Conservation (phyloP, 2,329 filamentous ascomycete species). For the Apiospora aurea region DNA sequence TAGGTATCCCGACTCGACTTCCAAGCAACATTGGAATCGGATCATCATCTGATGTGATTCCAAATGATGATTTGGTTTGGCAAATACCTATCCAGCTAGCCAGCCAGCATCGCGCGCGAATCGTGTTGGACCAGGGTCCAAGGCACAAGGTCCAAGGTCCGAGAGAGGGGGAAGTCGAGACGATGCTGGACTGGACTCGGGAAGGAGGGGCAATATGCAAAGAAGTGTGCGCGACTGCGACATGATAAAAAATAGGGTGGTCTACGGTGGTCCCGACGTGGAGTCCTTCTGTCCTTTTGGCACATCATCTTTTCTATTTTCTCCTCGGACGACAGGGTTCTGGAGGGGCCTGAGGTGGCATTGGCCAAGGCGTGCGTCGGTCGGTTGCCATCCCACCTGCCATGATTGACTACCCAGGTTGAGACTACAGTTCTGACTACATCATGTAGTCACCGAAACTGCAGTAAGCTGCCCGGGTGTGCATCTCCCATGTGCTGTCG, state of each 20-base stretch:
- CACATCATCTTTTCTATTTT: background rate
- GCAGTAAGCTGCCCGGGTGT: background rate
- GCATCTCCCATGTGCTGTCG: background rate
- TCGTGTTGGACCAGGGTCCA: background rate
- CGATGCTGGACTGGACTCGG: background rate
- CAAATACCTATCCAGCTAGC: no score
- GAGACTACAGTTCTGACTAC: conserved; percentile 2
- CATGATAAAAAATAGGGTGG: background rate
- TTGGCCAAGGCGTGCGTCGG: background rate
- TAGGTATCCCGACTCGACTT: no score
- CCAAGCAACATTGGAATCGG: background rate
- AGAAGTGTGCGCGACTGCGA: conserved; percentile 17
- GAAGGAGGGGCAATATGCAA: conserved; percentile 21
- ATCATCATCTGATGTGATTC: background rate
- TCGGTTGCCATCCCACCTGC: background rate
- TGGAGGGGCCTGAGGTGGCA: background rate
- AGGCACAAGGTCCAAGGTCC: background rate
- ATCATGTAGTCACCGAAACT: background rate
- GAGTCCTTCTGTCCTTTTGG: background rate
- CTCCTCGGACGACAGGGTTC: background rate
- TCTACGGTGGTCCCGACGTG: background rate
- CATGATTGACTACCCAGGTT: background rate
- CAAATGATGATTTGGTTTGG: background rate
- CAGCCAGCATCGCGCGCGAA: background rate
- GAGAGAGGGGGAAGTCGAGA: background rate